Base-by-base conservation (phyloP, 1,139 yeast genomes). In the Eremothecium cymbalariae region DNA sequence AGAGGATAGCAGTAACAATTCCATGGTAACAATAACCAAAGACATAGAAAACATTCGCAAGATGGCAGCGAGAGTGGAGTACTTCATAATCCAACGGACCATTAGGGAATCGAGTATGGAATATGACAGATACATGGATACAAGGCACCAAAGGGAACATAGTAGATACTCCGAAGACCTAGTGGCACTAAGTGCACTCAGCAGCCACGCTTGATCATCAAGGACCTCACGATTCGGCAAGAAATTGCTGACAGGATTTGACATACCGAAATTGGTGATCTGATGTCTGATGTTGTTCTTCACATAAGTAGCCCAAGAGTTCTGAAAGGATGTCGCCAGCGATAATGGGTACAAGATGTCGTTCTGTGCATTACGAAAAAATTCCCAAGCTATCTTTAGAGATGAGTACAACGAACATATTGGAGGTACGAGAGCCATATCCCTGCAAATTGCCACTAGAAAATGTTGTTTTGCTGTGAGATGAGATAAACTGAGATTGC, bases 71-170 rank as follows among this genome's bases (percentile, higher is more conserved):
- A 82, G 68, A 0, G 88, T 78, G 43, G 85, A 81, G 55, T 88
- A 88, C 13, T 83, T 84, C 25, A 88, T 93, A 25, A 88, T 83
- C 94, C 97, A 90, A 30, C 98, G 67, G 15, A 85, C 81, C 79
- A 88, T 84, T 25, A 90, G 64, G 0, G 95, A 94, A 53, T 88
- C 96, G 25, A 88, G 64, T 4, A 85, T 86, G 2, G 88, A 75
- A 57, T 78, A 86, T 8, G 94, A 77, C 39, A 90, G 64, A 52
- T 85, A 85, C 2, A 86, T 86, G 2, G 94, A 74, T 5, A 90
- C 97, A 6, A 82, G 55, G 54, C 96, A 80, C 93, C 93, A 81
- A 11, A 81, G 58, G 0, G 85, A 81, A 4, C 86, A 76, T 28
- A 80, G 60, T 43, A 81, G 67, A 48, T 77, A 80, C 50, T 81